These are phyloP conservation scores for Arabidopsis suecica DNA, from an alignment of 345 rosid species.

Conservation along the genomic window DNA sequence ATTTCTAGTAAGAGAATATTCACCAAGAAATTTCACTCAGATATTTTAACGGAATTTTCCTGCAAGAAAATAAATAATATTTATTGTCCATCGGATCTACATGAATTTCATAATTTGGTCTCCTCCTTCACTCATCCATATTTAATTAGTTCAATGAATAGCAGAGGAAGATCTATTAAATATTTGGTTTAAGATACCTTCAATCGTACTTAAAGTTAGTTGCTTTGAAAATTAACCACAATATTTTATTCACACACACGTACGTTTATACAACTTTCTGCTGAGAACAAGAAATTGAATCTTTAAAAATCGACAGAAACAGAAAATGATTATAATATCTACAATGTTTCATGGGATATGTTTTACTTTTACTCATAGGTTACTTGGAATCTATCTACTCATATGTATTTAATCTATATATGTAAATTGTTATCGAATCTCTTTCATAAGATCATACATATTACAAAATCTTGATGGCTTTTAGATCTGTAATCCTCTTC, in stretches of 20 bases:
- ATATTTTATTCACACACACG: slow-evolving; percentile 34
- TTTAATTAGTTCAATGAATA: slow-evolving; percentile 21
- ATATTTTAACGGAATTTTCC: slow-evolving; percentile 16
- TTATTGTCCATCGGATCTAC: slow-evolving; percentile 27
- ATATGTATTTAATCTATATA: background rate
- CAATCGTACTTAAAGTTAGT: slow-evolving; percentile 43
- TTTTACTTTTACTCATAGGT: slow-evolving; percentile 25
- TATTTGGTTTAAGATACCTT: slow-evolving; percentile 41
- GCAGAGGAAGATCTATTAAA: slow-evolving; percentile 21
- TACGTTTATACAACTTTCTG: slow-evolving; percentile 9
- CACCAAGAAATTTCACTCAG: background rate
- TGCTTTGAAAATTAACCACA: slow-evolving; percentile 42
- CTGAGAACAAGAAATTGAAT: slow-evolving; percentile 29
- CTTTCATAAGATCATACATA: background rate
- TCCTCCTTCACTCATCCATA: slow-evolving; percentile 25
- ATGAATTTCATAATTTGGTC: slow-evolving; percentile 36
- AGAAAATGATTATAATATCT: slow-evolving; percentile 1
- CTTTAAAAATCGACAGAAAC: slow-evolving; percentile 29
- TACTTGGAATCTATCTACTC: slow-evolving; percentile 15
- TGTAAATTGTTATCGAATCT: background rate
- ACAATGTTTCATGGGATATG: slow-evolving; percentile 32
- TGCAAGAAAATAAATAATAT: background rate
- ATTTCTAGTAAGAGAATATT: background rate
- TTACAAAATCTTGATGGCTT: slow-evolving; percentile 3
- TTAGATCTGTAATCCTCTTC: background rate